Evolutionary conservation across 352 stramenopile genomes (phyloP), one percentile per base, ranked within the genome.

Genomic region (Blastocystis sp.): DNA sequence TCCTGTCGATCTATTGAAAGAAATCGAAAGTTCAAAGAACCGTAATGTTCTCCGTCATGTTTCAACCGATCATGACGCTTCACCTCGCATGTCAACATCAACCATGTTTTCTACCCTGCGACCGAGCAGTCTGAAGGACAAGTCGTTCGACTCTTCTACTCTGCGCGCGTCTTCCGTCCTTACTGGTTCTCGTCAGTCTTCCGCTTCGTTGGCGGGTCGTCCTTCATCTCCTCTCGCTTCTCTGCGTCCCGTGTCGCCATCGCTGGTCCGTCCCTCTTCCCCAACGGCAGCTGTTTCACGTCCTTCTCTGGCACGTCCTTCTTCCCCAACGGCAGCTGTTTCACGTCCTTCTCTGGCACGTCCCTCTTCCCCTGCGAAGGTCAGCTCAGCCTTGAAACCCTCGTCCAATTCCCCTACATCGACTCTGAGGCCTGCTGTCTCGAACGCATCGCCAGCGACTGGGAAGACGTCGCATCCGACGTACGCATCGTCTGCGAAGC

Each of bases 11-110:
- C 53, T 84, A 43, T 43, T 84, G 47, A 63, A 84, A 68, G 73
- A 84, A 43, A 84, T 84, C n/a, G n/a, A 84, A 45, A 53, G 53
- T 7, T 59, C 50, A 59, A 59, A n/a, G 20, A 59, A 59, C 20
- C 50, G 20, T 0, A 13, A 13, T n/a, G 50, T 59, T 59, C 50
- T 59, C 20, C 50, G 50, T n/a, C 50, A 59, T 59, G 50, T 59
- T 59, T 59, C 50, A n/a, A n/a, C 50, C 3, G 50, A 59, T 13
- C 50, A 59, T 59, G 50, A 59, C 50, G 50, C 13, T 59, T 13
- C 29, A 1, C 29, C 50, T 59, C 50, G 50, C 50, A 59, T 13
- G 11, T 59, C 50, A 2, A n/a, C 13, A n/a, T 59, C 50, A n/a
- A 13, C 50, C 50, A n/a, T n/a, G 20, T 13, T 59, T 59, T 59